Evolutionary conservation across 768 basidiomycete genomes (phyloP).

Genomic region (Postia placenta): DNA sequence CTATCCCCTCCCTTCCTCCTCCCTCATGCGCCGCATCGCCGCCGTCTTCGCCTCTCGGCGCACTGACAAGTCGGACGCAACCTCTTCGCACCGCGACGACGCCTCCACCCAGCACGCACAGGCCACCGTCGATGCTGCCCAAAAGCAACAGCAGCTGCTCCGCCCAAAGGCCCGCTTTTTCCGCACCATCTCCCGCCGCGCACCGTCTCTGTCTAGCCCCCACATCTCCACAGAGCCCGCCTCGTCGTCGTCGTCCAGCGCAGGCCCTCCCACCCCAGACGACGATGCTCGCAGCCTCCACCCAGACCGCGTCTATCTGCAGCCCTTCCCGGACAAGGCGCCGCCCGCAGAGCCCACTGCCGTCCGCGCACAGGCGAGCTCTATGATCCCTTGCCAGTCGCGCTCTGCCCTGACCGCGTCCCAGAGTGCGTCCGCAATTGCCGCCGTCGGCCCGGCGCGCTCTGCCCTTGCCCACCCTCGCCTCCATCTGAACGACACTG

Average conservation of each 20-base stretch:
- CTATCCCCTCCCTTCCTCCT: slow-evolving; percentile 1
- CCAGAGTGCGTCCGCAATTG: slow-evolving; percentile 3
- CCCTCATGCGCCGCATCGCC: slow-evolving; percentile 31
- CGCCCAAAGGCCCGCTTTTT: slow-evolving; percentile 18
- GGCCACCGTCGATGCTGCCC: background rate
- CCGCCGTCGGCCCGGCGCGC: background rate
- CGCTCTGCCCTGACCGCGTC: background rate
- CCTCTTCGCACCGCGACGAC: slow-evolving; percentile 15
- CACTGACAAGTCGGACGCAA: slow-evolving; percentile 33
- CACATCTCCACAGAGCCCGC: slow-evolving; percentile 16
- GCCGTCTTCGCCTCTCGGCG: slow-evolving; percentile 43
- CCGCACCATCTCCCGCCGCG: slow-evolving; percentile 18
- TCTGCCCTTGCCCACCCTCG: background rate
- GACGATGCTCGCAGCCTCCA: slow-evolving; percentile 33
- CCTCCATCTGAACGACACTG: slow-evolving; percentile 3
- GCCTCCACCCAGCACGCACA: slow-evolving; percentile 9
- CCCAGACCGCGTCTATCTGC: slow-evolving; percentile 2
- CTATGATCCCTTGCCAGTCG: slow-evolving; percentile 5
- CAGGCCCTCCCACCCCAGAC: slow-evolving; percentile 51
- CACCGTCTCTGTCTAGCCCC: slow-evolving; percentile 11
- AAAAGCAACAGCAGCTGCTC: slow-evolving; percentile 7
- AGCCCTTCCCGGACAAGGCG: slow-evolving; percentile 9
- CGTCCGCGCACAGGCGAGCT: slow-evolving; percentile 9
- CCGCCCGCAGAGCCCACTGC: slow-evolving; percentile 5
- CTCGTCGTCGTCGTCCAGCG: slow-evolving; percentile 57